Base-by-base conservation (phyloP, 495 filamentous ascomycete species). In the Aspergillus hancockii region DNA sequence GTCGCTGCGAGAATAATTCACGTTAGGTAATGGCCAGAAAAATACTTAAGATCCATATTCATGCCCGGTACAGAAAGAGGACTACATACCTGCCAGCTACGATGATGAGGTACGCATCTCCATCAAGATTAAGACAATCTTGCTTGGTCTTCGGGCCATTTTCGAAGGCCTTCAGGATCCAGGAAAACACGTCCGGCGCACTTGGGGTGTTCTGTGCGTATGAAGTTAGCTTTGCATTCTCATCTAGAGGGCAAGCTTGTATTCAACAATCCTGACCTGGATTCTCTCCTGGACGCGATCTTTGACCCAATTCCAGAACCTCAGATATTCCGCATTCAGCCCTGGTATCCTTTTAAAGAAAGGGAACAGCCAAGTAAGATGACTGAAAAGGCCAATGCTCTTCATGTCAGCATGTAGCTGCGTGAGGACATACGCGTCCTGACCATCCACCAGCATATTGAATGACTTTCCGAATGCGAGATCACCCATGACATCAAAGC, bases 401-500 rank as follows among this genome's bases (percentile, higher is more conserved):
- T 63, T 63, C 64, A 79, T 68, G 21, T 70, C 73, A 2, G 60
- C 52, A 18, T 66, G 55, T 30, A 79, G 32, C 8, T 65, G 53
- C 12, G 59, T 64, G 5, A 76, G 50, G 8, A 68, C 63, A n/a
- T 65, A 71, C 55, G 72, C 69, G 38, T 72, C 71, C 41, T 71
- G 52, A 14, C 66, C 58, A 36, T 69, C 62, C 23, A 63, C 49
- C 0, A 83, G 62, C 79, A 79, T 80, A 46, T 73, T 68, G 60
- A 82, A 83, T 8, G 72, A 72, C 36, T 71, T 67, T 12, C 74
- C 79, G 55, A 83, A 83, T 0, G 79, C 68, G 1, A 84, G 60
- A 60, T 82, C 76, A 0, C 78, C 79, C 78, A 84, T 82, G 13
- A 83, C 70, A 50, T 84, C 81, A 49, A 83, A 83, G 30, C 68